phyloP scores from a whole-genome alignment of 225 moss, liverwort and hornwort genomes.

The Marchantia polymorpha region DNA sequence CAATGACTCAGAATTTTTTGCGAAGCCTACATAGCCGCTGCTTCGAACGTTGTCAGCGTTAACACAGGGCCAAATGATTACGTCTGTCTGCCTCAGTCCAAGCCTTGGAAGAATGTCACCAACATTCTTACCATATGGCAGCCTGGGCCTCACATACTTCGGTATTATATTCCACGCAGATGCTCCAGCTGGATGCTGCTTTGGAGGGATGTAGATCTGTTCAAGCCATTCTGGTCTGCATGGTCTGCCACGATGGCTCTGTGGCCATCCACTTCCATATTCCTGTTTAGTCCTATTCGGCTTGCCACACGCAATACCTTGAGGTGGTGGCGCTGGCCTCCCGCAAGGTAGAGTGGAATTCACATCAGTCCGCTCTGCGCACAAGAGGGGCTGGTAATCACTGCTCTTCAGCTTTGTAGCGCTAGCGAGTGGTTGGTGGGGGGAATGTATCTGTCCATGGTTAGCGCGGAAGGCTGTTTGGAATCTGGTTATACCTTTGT shows the following conservation, averaged over 20 bases:
- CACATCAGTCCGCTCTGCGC: constrained; percentile 24
- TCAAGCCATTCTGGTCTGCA: constrained; percentile 20
- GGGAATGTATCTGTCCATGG: neutral
- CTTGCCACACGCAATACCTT: constrained; percentile 12
- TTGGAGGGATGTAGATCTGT: neutral
- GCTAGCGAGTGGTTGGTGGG: neutral
- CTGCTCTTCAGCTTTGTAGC: constrained; percentile 23
- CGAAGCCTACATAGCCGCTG: constrained; percentile 33
- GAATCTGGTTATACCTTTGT: too few species aligned
- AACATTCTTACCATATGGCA: constrained; percentile 35
- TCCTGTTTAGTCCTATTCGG: constrained; percentile 20
- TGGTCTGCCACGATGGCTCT: too few species aligned
- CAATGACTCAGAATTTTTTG: neutral
- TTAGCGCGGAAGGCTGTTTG: too few species aligned
- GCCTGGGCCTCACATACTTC: neutral
- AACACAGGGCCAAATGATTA: constrained; percentile 33
- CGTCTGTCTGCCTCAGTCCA: constrained; percentile 21
- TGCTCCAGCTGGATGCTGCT: constrained; percentile 27
- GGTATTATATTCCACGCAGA: constrained; percentile 2
- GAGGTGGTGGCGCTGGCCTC: constrained; percentile 34
- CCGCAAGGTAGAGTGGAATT: constrained; percentile 10
- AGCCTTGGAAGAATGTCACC: constrained; percentile 35
- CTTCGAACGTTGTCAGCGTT: neutral
- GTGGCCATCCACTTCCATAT: constrained; percentile 33
- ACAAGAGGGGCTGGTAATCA: constrained; percentile 37